Base-by-base conservation (phyloP, 768 basidiomycete species). In the Russula vinacea region DNA sequence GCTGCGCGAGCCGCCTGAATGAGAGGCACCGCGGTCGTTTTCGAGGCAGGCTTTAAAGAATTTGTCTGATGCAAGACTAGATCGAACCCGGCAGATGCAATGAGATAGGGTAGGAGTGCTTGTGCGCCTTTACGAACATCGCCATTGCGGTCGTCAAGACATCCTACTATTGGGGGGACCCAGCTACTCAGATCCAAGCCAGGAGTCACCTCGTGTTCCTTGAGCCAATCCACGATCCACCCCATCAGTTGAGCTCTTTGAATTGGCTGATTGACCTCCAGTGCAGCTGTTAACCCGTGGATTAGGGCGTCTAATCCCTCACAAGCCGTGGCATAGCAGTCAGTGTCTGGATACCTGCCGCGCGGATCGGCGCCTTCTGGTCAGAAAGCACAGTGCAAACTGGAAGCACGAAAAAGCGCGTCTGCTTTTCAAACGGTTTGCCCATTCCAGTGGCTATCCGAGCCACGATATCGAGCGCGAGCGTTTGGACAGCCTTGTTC, bases 401-500 rank as follows among this genome's bases (percentile, higher is more conserved):
- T 0, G 94, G 86, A 0, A 84, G 74, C 10, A 84, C 83, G 70
- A 94, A 89, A 61, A 92, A 78, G 37, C 89, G 87, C 2, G 83
- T 81, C 70, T 96, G 83, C 74, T 92, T 96, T 71, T 98, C 96
- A 71, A 99, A 98, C 2, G 92, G 84, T 72, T 89, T 93, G 47
- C 94, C 94, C 93, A 99, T 98, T 2, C 94, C 95, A 2, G 81
- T 84, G 8, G 97, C 94, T 67, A 98, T 86, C 37, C 92, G 89
- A 40, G 88, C 82, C 58, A 98, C 86, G 61, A 96, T 89, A 71
- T 96, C 94, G 24, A 99, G 83, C 26, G 96, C 90, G 52, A 97
- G 81, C 16, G 81, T 78, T 74, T 98, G 97, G 39, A 98, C 95
- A 10, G 90, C 85, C 72, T 98, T 93, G 78, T 99, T 99, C 51